A percentile compares a stretch with the other conserved stretches of the same genome.
Conservation (phyloP, 116 monocot genomes). For the Zostera marina region DNA sequence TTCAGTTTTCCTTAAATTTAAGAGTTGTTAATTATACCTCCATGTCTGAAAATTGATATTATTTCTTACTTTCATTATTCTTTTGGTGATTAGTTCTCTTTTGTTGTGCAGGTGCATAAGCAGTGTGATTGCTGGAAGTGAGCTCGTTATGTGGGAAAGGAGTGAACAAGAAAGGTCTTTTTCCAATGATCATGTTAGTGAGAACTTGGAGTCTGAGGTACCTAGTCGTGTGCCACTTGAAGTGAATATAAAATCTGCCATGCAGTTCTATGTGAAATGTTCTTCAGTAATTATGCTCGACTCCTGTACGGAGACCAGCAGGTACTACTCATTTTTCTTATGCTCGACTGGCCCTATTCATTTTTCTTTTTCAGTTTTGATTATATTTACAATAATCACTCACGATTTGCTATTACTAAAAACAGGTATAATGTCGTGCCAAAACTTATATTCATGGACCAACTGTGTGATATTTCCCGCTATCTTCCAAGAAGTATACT, state of each 20-base stretch:
- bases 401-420: too few relatives aligned
- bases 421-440: slow-evolving; percentile 51
- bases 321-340: slow-evolving; percentile 22
- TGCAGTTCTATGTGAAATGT: slow-evolving; percentile 74
- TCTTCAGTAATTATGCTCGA: slow-evolving; percentile 58
- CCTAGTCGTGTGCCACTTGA: slow-evolving; percentile 37
- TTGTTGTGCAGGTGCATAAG: slow-evolving; percentile 63
- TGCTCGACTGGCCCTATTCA: too few relatives aligned
- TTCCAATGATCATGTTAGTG: slow-evolving; percentile 43
- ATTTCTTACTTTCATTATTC: too few relatives aligned
- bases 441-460: slow-evolving; percentile 84
- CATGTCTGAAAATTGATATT: too few relatives aligned
- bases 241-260: slow-evolving; percentile 69
- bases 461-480: slow-evolving; percentile 67
- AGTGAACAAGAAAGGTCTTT: slow-evolving; percentile 35
- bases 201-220: slow-evolving; percentile 33
- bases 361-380: not conserved
- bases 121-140: slow-evolving; percentile 63
- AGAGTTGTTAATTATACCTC: not conserved
- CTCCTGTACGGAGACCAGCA: slow-evolving; percentile 55
- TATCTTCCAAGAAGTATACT: slow-evolving; percentile 88
- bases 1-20: not conserved
- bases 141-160: slow-evolving; percentile 49
- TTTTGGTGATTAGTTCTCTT: not conserved
- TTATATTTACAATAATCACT: not conserved